Conservation (phyloP, 2,329 filamentous ascomycete species). For the Monosporascus sp. region DNA sequence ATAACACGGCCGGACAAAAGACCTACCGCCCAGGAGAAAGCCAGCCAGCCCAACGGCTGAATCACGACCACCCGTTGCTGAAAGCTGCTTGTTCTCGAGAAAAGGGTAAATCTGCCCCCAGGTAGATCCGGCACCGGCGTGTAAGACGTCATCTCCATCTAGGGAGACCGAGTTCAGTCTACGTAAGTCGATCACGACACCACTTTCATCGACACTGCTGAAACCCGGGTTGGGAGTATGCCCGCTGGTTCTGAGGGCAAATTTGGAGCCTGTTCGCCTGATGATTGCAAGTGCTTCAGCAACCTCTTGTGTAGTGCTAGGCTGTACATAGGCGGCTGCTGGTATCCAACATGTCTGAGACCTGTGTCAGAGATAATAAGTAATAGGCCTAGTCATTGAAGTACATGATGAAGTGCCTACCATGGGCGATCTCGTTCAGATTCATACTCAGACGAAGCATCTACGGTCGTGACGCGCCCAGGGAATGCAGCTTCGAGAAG, state of each 20-base stretch:
- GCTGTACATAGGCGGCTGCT: slow-evolving; percentile 7
- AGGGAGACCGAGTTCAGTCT: slow-evolving; percentile 4
- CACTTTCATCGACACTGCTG: slow-evolving; percentile 9
- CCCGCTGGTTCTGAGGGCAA: slow-evolving; percentile 11
- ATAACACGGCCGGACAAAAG: neutral
- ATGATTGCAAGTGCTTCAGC: slow-evolving; percentile 5
- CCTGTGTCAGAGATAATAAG: neutral
- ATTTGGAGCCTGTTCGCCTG: slow-evolving; percentile 2
- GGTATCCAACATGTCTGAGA: slow-evolving; percentile 9
- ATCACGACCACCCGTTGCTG: slow-evolving; percentile 11
- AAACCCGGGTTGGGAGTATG: slow-evolving; percentile 12
- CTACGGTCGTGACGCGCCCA: no score
- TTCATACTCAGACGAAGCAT: no score
- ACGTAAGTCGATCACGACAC: slow-evolving; percentile 13
- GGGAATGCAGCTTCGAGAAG: no score
- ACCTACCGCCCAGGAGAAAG: slow-evolving; percentile 11
- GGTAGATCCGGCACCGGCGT: slow-evolving; percentile 4
- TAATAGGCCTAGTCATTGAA: neutral
- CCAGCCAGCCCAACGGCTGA: slow-evolving; percentile 11
- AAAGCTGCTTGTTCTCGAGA: slow-evolving; percentile 7
- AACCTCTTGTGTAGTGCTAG: slow-evolving; percentile 6
- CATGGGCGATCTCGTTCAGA: no score
- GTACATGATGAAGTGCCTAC: neutral
- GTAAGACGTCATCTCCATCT: slow-evolving; percentile 1
- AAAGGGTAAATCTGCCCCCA: slow-evolving; percentile 12